Evolutionary conservation across 2,329 filamentous ascomycete genomes (phyloP).

Genomic region (Fusarium lyarnte): DNA sequence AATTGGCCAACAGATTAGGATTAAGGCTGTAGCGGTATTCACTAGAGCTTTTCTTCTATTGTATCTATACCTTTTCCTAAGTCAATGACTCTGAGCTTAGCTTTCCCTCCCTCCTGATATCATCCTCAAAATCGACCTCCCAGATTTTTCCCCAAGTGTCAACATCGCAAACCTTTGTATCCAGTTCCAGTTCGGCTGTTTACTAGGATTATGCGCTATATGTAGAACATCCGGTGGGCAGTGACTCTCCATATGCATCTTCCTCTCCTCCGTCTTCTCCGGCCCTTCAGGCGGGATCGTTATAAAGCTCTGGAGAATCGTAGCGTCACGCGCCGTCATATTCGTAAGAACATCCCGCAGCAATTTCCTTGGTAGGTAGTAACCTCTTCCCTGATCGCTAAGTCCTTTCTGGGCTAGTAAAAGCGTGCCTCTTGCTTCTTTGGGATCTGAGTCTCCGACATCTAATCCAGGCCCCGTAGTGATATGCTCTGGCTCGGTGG

Average conservation of each 20-base stretch:
- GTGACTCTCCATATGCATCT: conserved; percentile 6
- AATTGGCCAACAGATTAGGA: too few relatives aligned
- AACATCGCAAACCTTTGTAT: not conserved
- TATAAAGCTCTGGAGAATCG: conserved; percentile 1
- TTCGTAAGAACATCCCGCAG: not conserved
- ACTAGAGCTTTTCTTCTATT: not conserved
- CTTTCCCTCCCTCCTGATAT: not conserved
- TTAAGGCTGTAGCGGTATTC: too few relatives aligned
- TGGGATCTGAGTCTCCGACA: not conserved
- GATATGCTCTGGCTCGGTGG: too few relatives aligned
- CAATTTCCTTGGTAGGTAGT: not conserved
- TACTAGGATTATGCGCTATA: not conserved
- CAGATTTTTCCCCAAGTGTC: not conserved
- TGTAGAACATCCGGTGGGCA: not conserved
- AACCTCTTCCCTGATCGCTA: not conserved
- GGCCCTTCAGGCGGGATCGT: not conserved
- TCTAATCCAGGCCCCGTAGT: not conserved
- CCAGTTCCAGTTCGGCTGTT: not conserved
- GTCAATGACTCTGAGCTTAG: rapidly evolving
- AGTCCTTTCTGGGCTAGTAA: conserved; percentile 8
- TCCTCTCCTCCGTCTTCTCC: not conserved
- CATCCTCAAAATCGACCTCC: not conserved
- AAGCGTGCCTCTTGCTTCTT: not conserved
- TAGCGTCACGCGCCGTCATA: not conserved
- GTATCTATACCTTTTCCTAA: rapidly evolving